Percentiles rank a stretch among this genome's conserved stretches.
Evolutionary conservation across 768 basidiomycete genomes (phyloP).

Genomic region (Boletellus emodensis): DNA sequence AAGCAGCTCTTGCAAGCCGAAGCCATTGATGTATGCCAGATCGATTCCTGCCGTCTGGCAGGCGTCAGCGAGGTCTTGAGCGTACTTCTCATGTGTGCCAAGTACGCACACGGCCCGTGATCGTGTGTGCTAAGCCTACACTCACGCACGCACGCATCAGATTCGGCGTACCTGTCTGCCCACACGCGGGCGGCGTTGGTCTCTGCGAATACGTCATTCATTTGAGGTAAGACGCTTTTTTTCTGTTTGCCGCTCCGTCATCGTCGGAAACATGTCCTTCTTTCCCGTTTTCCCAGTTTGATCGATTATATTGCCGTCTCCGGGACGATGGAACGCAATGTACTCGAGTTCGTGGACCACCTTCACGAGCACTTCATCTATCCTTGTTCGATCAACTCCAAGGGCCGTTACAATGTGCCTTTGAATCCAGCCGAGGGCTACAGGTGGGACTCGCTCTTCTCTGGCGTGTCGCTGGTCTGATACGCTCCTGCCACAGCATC

Average conservation of each 20-base stretch:
- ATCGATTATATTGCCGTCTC: slow-evolving; percentile 94
- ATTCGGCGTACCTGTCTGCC: slow-evolving; percentile 88
- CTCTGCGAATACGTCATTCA: slow-evolving; percentile 93
- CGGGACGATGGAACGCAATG: slow-evolving; percentile 91
- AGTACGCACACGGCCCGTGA: slow-evolving; percentile 41
- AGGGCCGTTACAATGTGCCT: slow-evolving; percentile 88
- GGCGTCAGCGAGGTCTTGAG: slow-evolving; percentile 95
- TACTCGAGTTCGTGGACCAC: slow-evolving; percentile 87
- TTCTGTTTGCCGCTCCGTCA: background rate
- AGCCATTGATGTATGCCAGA: slow-evolving; percentile 93
- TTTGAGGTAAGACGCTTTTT: slow-evolving; percentile 46
- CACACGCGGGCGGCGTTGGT: slow-evolving; percentile 94
- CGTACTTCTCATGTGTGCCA: slow-evolving; percentile 90
- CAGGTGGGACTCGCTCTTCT: slow-evolving; percentile 18
- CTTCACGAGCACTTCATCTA: slow-evolving; percentile 91
- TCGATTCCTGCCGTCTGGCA: slow-evolving; percentile 90
- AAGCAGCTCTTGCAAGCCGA: slow-evolving; percentile 92
- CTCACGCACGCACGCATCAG: slow-evolving; percentile 33
- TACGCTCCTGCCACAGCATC: slow-evolving; percentile 49
- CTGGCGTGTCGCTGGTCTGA: background rate
- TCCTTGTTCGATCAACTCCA: slow-evolving; percentile 81
- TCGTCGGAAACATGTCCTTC: background rate
- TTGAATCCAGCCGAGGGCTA: slow-evolving; percentile 73
- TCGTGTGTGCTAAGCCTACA: background rate
- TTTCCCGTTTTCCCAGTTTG: slow-evolving; percentile 43